Base-by-base conservation (phyloP, 257 asterid species). In the Linaria vulgaris region DNA sequence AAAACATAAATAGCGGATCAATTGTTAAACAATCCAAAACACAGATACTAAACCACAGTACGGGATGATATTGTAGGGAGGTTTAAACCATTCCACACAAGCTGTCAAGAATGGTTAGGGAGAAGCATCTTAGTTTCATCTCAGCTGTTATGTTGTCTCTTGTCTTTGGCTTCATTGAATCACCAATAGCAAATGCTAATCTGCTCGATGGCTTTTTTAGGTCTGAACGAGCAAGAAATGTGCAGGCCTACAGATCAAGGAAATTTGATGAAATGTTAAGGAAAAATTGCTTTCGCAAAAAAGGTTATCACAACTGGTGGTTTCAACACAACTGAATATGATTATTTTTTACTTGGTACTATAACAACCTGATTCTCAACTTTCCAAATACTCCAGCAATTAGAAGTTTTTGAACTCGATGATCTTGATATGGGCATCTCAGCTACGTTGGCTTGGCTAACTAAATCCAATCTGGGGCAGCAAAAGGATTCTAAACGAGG, bases 371-470 rank as follows among this genome's bases (percentile, higher is more conserved):
- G 99, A 77, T 87, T 92, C 70, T 89, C 97, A 72, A 90, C 92
- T 89, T 90, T 92, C 99, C 99, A 92, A 67, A 92, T 82, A 72
- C 99, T 92, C 97, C 97, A 92, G 79, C 85, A 80, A 59, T 87
- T 81, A 68, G 96, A 82, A 72, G 88, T 79, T 77, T 73, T 90
- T 14, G 95, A 83, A 79, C 80, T 86, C 51, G 88, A 83, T 67
- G 91, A 83, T 80, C 87, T 87, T 69, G 97, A 85, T 50, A 90
- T 77, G 57, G 99, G 99, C 74, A 78, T 80, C 79, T 87, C 97
- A 52, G 75, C 85, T 66, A 92, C 80, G 76, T 82, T 83, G 70
- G 95, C 83, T 81, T 82, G 91, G 73, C 82, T 85, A 65, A 92
- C 96, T 74, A 92, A 80, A 84, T 90, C 96, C 85, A 87, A 80